Base-by-base conservation (phyloP, 495 filamentous ascomycete genomes). In the Friedmanniomyces endolithicus region DNA sequence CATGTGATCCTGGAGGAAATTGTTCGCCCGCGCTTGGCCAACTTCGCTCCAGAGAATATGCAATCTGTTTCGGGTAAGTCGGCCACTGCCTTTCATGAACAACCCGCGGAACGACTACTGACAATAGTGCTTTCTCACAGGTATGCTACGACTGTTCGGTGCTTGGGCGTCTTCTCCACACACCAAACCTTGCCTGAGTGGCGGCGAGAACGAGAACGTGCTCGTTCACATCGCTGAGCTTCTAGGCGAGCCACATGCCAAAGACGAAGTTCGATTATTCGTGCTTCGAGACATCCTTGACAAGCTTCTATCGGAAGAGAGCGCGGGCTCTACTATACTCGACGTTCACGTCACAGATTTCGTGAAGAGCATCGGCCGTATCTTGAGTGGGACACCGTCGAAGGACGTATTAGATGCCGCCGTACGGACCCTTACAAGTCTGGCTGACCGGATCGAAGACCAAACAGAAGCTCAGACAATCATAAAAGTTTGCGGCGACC, bases 231-330 rank as follows among this genome's bases (percentile, higher is more conserved):
- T 95, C 40, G 75, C 86, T 37, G 81, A 87, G 55, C 85, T 81
- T 62, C 68, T 97, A 14, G 75, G 72, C 1, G 74, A 86, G 6
- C 78, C 80, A 40, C 90, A 85, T 35, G 80, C 84, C 7, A 94
- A 89, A 64, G 88, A 95, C 58, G 83, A 89, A 52, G 90, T 97
- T 57, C 90, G 90, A 59, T 64, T 85, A 0, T 95, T 86, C 64
- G 78, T 89, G 0, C 70, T 98, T 20, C 76, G 79, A 53, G 70
- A 85, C 14, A 82, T 95, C 41, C 62, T 97, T 34, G 73, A 75
- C 53, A 78, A 74, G 33, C 71, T 96, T 33, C 69, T 88, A 14
- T n/a, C 19, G 22, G 11, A 54, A 31, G 27, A 31, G 1, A 17
- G 22, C 17, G 22, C 19, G 9, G 41, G 40, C 11, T 0, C 11